phyloP scores from a whole-genome alignment of 1,139 yeast genomes.

The Pichia kudriavzevii region DNA sequence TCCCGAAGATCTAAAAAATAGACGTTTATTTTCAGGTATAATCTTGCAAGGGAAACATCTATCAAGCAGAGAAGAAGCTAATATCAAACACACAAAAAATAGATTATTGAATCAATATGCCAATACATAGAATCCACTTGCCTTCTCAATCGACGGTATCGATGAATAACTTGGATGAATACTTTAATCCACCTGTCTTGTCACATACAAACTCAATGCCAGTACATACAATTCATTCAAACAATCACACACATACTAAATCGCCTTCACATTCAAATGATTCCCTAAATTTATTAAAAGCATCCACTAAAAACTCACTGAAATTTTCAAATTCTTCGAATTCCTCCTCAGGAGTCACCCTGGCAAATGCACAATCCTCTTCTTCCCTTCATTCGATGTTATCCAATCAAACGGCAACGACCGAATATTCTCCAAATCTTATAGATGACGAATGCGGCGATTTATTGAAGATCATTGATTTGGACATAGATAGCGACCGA shows the following conservation, averaged over 20 bases:
- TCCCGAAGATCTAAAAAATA: too few relatives aligned
- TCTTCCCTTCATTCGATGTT: slow-evolving; percentile 20
- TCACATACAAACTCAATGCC: too few relatives aligned
- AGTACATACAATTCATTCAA: too few relatives aligned
- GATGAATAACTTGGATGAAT: too few relatives aligned
- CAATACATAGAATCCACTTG: slow-evolving; percentile 10
- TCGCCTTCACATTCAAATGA: background rate
- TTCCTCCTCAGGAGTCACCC: too few relatives aligned
- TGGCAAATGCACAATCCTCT: too few relatives aligned
- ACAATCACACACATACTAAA: background rate
- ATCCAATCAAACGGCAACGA: slow-evolving; percentile 23
- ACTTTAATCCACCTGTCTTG: too few relatives aligned
- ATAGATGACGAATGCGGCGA: slow-evolving; percentile 26
- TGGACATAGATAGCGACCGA: slow-evolving; percentile 15
- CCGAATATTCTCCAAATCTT: slow-evolving; percentile 26
- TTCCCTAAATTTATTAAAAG: background rate
- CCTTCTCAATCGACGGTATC: slow-evolving; percentile 3
- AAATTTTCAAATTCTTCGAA: too few relatives aligned
- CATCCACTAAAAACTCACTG: background rate
- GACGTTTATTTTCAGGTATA: too few relatives aligned
- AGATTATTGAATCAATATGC: slow-evolving; percentile 3
- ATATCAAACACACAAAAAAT: background rate
- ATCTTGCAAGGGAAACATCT: too few relatives aligned
- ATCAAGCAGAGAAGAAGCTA: background rate
- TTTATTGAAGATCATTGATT: slow-evolving; percentile 20